A percentile compares a stretch with the other conserved stretches of the same genome.
phyloP scores from a whole-genome alignment of 257 asterid species.

The Plantago major region DNA sequence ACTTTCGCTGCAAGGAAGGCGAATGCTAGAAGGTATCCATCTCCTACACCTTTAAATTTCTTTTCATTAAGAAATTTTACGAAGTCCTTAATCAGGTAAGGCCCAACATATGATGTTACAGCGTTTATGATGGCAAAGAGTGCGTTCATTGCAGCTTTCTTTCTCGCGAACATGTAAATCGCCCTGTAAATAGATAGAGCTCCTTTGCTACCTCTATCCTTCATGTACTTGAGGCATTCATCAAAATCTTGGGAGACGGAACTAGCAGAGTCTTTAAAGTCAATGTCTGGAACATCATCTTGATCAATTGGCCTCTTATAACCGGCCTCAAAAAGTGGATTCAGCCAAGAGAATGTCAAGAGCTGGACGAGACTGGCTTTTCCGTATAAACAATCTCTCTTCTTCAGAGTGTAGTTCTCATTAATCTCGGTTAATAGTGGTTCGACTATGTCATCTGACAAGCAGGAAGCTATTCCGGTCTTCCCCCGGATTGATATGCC shows the following conservation, averaged over 20 bases:
- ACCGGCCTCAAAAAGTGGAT: slow-evolving; percentile 75
- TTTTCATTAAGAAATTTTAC: slow-evolving; percentile 62
- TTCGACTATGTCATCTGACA: slow-evolving; percentile 30
- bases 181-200: slow-evolving; percentile 72
- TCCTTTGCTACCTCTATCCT: slow-evolving; percentile 42
- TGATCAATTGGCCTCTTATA: slow-evolving; percentile 30
- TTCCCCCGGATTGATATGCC: slow-evolving; percentile 58
- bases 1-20: slow-evolving; percentile 81
- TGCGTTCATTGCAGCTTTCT: slow-evolving; percentile 79
- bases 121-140: slow-evolving; percentile 75
- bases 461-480: slow-evolving; percentile 29
- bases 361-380: slow-evolving; percentile 62
- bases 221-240: slow-evolving; percentile 49
- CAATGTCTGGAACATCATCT: slow-evolving; percentile 84
- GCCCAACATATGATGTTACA: slow-evolving; percentile 79
- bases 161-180: slow-evolving; percentile 61
- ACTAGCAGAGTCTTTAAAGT: slow-evolving; percentile 63
- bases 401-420: slow-evolving; percentile 28
- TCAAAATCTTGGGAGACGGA: slow-evolving; percentile 53
- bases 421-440: slow-evolving; percentile 56
- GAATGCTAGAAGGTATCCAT: slow-evolving; percentile 75
- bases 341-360: slow-evolving; percentile 93
- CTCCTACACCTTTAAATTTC: slow-evolving; percentile 40
- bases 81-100: slow-evolving; percentile 74
- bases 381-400: slow-evolving; percentile 59